Conservation (phyloP, 2,329 filamentous ascomycete species). For the Drechmeria coniospora region DNA sequence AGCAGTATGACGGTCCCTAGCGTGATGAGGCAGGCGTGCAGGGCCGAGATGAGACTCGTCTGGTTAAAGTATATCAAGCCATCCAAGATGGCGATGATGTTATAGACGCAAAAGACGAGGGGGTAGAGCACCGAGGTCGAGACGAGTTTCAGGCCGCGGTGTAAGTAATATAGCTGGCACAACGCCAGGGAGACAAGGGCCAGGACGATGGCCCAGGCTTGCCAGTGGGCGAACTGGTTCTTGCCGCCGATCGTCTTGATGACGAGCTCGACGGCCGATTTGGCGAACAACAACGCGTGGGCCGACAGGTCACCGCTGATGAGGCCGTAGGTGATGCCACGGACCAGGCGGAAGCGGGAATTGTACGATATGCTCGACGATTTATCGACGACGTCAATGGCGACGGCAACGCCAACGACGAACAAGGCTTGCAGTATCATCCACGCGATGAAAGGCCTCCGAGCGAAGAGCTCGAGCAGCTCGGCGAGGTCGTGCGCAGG, state of each 20-base stretch:
- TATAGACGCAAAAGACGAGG: constrained; percentile 96
- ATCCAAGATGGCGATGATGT: constrained; percentile 95
- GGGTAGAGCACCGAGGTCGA: constrained; percentile 94
- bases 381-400: constrained; percentile 39
- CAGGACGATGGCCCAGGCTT: constrained; percentile 83
- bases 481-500: constrained; percentile 80
- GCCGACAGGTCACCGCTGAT: constrained; percentile 89
- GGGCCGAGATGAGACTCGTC: constrained; percentile 57
- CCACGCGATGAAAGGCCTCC: constrained; percentile 71
- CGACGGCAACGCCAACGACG: constrained; percentile 51
- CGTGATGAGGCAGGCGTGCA: constrained; percentile 69
- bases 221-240: constrained; percentile 92
- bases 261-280: constrained; percentile 88
- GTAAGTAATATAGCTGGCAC: constrained; percentile 86
- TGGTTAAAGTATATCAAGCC: constrained; percentile 95
- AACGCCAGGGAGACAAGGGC: constrained; percentile 69
- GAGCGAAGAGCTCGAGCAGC: constrained; percentile 58
- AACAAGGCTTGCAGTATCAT: constrained; percentile 67
- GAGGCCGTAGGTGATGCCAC: constrained; percentile 76
- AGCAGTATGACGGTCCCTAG: constrained; percentile 78
- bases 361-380: constrained; percentile 40
- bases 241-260: constrained; percentile 71
- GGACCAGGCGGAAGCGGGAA: constrained; percentile 54
- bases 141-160: constrained; percentile 82
- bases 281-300: constrained; percentile 83